Evolutionary conservation across 495 filamentous ascomycete genomes (phyloP).

Genomic region (Hypoxylon fuscum): DNA sequence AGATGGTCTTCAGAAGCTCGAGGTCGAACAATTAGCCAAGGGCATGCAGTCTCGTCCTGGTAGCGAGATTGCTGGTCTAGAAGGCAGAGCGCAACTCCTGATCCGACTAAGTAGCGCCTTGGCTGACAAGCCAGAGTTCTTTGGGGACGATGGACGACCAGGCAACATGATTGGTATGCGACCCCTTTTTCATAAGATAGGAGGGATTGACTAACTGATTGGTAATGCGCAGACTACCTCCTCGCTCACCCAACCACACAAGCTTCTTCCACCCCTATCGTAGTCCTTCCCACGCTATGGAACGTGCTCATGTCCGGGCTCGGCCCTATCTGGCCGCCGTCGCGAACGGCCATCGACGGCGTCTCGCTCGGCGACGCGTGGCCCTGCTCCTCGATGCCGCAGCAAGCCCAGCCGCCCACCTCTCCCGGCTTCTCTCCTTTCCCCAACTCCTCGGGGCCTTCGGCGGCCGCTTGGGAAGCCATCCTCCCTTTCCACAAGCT

Average conservation of each 20-base stretch:
- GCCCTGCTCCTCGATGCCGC: conserved; percentile 85
- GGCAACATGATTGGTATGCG: conserved; percentile 92
- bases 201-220: conserved; percentile 23
- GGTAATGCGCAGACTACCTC: conserved; percentile 74
- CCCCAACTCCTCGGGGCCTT: conserved; percentile 49
- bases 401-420: conserved; percentile 64
- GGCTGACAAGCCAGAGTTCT: conserved; percentile 77
- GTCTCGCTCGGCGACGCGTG: conserved; percentile 93
- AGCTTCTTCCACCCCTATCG: conserved; percentile 84
- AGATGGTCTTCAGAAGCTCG: conserved; percentile 77
- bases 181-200: background rate
- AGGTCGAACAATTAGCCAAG: conserved; percentile 71
- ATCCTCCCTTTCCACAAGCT: conserved; percentile 96
- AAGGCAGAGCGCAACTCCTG: conserved; percentile 84
- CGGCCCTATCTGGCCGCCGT: conserved; percentile 86
- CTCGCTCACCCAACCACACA: conserved; percentile 89
- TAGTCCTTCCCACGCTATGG: conserved; percentile 93
- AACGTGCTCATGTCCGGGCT: conserved; percentile 87
- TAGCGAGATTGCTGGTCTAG: conserved; percentile 87
- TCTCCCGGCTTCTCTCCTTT: conserved; percentile 57
- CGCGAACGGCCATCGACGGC: conserved; percentile 87
- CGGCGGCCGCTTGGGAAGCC: conserved; percentile 81
- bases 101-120: conserved; percentile 79
- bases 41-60: conserved; percentile 84
- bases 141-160: conserved; percentile 84